Evolutionary conservation across 805 yeast genomes (phyloP).

Genomic region (Saturnispora saitoi): DNA sequence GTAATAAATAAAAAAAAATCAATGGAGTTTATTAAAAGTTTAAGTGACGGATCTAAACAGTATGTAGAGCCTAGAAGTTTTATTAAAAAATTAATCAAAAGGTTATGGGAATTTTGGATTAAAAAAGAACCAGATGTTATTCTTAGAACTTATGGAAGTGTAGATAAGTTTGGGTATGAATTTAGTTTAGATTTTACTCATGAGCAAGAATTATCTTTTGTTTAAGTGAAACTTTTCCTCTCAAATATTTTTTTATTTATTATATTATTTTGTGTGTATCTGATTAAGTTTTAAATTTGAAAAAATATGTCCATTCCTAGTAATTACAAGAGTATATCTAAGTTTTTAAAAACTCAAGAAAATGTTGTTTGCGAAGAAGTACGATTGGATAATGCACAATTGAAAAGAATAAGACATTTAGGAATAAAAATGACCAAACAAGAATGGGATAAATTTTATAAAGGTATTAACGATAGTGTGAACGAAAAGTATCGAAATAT

Average conservation of each 20-base stretch:
- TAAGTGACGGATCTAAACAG: not conserved
- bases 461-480: constrained; percentile 5
- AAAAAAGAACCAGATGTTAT: not conserved
- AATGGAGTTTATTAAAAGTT: not conserved
- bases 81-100: constrained; percentile 7
- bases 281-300: not conserved
- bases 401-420: constrained; percentile 9
- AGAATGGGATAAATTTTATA: constrained; percentile 4
- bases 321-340: constrained; percentile 21
- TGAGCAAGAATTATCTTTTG: constrained; percentile 5
- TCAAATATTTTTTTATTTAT: not conserved
- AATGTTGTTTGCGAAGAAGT: constrained; percentile 16
- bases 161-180: constrained; percentile 10
- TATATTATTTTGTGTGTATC: not conserved
- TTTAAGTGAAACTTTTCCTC: not conserved
- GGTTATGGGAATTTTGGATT: constrained; percentile 2
- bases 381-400: constrained; percentile 11
- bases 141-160: not conserved
- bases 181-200: constrained; percentile 2
- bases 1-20: constrained; percentile 1
- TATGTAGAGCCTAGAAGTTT: constrained; percentile 1
- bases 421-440: constrained; percentile 8
- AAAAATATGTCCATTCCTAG: constrained; percentile 9
- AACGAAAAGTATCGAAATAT: constrained; percentile 15
- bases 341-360: constrained; percentile 21